Percentiles rank a stretch among this genome's conserved stretches.
Evolutionary conservation across 1,284 basidiomycete species (phyloP).

Genomic region (Prillingera fragicola): DNA sequence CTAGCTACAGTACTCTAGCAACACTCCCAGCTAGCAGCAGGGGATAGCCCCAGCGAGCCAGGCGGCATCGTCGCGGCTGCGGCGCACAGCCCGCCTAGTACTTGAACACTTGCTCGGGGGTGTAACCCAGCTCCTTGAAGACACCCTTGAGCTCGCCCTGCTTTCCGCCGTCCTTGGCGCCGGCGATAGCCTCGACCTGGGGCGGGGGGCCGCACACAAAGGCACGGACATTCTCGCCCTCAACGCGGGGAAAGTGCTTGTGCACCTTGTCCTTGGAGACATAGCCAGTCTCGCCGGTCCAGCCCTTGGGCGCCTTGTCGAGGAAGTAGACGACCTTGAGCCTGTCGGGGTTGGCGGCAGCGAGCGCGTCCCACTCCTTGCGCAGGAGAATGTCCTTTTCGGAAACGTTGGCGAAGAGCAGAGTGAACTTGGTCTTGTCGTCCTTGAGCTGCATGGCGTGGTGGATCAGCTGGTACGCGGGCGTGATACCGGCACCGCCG

Average conservation of each 20-base stretch:
- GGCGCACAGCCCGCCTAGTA: no score
- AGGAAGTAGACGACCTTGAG: slow-evolving; percentile 80
- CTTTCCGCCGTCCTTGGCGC: slow-evolving; percentile 57
- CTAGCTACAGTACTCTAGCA: no score
- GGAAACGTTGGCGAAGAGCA: slow-evolving; percentile 86
- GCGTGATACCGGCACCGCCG: slow-evolving; percentile 56
- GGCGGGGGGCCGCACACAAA: slow-evolving; percentile 90
- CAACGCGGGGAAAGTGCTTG: slow-evolving; percentile 58
- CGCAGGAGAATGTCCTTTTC: slow-evolving; percentile 84
- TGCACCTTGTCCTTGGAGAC: slow-evolving; percentile 59
- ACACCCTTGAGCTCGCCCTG: slow-evolving; percentile 79
- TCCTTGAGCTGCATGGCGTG: slow-evolving; percentile 62
- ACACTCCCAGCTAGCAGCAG: no score
- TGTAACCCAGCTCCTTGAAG: slow-evolving; percentile 82
- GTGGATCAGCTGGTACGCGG: slow-evolving; percentile 57
- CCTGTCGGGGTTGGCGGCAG: slow-evolving; percentile 61
- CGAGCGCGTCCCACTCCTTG: slow-evolving; percentile 70
- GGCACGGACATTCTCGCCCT: slow-evolving; percentile 76
- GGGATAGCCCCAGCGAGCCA: no score
- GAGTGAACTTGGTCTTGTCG: slow-evolving; percentile 93
- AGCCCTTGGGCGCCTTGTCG: slow-evolving; percentile 66
- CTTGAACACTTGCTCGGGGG: slow-evolving; percentile 58
- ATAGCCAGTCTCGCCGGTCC: slow-evolving; percentile 58
- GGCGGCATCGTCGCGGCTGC: no score
- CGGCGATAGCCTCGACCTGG: slow-evolving; percentile 70